Base-by-base conservation (phyloP, 371 early-diverging fungal species). In the Mucor plumbeus region DNA sequence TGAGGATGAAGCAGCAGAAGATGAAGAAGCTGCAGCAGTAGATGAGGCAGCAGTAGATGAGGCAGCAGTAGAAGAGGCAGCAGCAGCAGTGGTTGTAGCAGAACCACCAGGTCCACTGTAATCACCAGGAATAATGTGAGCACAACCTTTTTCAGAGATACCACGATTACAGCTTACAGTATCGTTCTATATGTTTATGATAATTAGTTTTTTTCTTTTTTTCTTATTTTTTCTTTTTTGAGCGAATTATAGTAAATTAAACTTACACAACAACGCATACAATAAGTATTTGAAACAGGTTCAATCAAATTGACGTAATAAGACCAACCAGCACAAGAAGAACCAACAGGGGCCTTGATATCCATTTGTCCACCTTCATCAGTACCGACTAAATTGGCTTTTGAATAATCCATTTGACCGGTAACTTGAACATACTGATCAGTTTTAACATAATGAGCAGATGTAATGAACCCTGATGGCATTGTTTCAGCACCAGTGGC, bases 341-440 rank as follows among this genome's bases (percentile, higher is more conserved):
- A 72, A 17, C 84, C 85, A 5, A 61, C 48, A 44, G 87, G 85
- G 19, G 83, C 85, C 63, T 75, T 79, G 35, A 80, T 58, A 61
- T 86, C 86, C 62, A 81, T 79, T 68, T 87, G 87, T 56, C 87
- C 87, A 43, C 88, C 88, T 10, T 83, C 82, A 57, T 86, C 88
- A 15, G 74, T 76, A 36, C 68, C 65, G 64, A 64, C 60, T 33
- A 86, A 63, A 40, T 77, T 77, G 33, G 74, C 85, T 58, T 82
- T 83, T 17, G 75, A 63, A 48, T 85, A 77, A 59, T 88, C 77
- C 44, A 88, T 88, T 56, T 80, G 80, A 4, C 88, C 87, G 34
- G 87, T 85, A 40, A 87, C 68, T 72, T 88, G 88, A 50, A 85
- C 84, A 74, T 79, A 68, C 3, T 31, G 33, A 2, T 61, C 61